These are phyloP conservation scores for Sutorius eximius DNA, from an alignment of 1,284 basidiomycete genomes.

Conservation along the genomic window DNA sequence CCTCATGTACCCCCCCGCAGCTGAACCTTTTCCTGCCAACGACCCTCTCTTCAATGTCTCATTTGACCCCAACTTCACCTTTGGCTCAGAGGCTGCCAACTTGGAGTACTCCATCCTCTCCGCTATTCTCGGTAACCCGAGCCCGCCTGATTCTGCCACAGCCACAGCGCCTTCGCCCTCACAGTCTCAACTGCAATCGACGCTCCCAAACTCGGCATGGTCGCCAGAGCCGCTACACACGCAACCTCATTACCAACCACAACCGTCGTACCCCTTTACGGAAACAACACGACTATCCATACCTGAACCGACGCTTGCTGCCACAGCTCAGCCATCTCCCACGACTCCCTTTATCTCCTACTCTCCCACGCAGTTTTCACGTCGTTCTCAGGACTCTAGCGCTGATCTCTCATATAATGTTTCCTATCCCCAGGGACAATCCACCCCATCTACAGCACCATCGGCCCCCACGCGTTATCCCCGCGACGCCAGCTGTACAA, in stretches of 20 bases:
- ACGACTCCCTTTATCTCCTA: slow-evolving; percentile 35
- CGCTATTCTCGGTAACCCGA: slow-evolving; percentile 82
- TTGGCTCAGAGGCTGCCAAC: slow-evolving; percentile 86
- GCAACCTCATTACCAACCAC: slow-evolving; percentile 31
- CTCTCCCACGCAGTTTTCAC: slow-evolving; percentile 42
- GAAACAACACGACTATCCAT: slow-evolving; percentile 41
- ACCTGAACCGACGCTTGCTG: slow-evolving; percentile 38
- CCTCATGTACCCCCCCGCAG: slow-evolving; percentile 24
- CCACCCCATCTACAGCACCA: slow-evolving; percentile 32
- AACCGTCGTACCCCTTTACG: slow-evolving; percentile 27
- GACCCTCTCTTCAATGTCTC: slow-evolving; percentile 64
- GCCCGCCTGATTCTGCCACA: slow-evolving; percentile 55
- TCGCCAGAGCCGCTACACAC: slow-evolving; percentile 40
- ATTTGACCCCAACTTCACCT: slow-evolving; percentile 65
- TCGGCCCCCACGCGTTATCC: slow-evolving; percentile 52
- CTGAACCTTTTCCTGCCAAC: slow-evolving; percentile 50
- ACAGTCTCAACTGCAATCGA: slow-evolving; percentile 37
- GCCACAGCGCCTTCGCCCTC: slow-evolving; percentile 43
- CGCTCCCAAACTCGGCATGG: slow-evolving; percentile 48
- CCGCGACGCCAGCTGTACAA: slow-evolving; percentile 43
- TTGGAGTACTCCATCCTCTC: slow-evolving; percentile 91
- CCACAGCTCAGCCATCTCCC: slow-evolving; percentile 36
- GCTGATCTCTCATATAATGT: slow-evolving; percentile 34
- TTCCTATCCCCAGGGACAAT: slow-evolving; percentile 32
- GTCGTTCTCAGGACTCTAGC: slow-evolving; percentile 44